Percentiles rank a stretch among this genome's conserved stretches.
phyloP scores from a whole-genome alignment of 2,329 filamentous ascomycete species.

The Diaporthe sp. region DNA sequence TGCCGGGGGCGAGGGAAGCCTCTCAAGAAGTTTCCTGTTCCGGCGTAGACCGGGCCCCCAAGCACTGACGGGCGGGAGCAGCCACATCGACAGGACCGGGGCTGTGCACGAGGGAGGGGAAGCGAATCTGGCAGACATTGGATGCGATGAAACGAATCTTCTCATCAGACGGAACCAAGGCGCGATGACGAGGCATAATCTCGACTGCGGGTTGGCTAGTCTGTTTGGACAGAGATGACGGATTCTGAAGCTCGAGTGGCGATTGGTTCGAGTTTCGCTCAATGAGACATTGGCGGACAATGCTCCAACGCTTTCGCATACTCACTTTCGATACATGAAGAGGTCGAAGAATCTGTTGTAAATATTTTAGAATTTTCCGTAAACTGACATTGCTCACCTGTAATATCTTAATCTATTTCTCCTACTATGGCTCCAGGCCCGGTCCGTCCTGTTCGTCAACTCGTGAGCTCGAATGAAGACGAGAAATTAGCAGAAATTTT shows the following conservation, averaged over 20 bases:
- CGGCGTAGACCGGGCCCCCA: background rate
- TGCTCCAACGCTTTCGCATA: background rate
- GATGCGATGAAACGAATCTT: conserved; percentile 5
- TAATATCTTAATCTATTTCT: no score
- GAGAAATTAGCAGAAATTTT: background rate
- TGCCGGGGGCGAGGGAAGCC: background rate
- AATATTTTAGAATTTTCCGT: no score
- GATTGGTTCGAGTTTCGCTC: conserved; percentile 11
- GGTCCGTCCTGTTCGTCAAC: background rate
- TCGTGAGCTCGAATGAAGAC: no score
- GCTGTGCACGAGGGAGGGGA: background rate
- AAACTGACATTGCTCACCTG: no score
- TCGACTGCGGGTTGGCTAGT: background rate
- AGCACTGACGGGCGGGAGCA: conserved; percentile 13
- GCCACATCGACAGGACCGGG: conserved; percentile 6
- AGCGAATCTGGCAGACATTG: conserved; percentile 8
- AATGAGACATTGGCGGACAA: background rate
- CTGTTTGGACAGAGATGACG: background rate
- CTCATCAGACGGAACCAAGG: background rate
- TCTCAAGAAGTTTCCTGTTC: conserved; percentile 25
- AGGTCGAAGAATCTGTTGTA: no score
- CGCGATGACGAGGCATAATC: conserved; percentile 8
- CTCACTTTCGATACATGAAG: no score
- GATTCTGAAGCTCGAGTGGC: background rate
- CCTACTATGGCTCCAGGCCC: background rate